Conservation (phyloP, 768 basidiomycete genomes). For the Clavulina sp. region DNA sequence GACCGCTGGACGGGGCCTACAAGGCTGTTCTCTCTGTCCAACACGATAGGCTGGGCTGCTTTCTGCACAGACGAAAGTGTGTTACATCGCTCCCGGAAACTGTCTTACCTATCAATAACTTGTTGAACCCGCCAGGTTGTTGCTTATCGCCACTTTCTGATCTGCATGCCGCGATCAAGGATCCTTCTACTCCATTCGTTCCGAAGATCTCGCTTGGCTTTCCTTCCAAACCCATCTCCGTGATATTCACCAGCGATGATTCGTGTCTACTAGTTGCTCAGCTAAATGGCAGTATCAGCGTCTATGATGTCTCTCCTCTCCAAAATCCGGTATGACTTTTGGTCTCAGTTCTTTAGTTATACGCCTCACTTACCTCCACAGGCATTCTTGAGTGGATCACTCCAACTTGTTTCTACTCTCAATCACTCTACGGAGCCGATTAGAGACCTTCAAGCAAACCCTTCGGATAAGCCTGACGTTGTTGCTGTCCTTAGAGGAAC, state of each 20-base stretch:
- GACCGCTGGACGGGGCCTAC: constrained; percentile 9
- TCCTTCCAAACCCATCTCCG: neutral
- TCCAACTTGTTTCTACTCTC: constrained; percentile 3
- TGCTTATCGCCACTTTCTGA: constrained; percentile 2
- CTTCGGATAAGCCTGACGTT: constrained; percentile 4
- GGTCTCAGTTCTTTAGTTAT: neutral
- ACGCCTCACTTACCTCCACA: neutral
- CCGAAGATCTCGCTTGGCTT: neutral
- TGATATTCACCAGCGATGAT: constrained; percentile 8
- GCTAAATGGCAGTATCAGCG: constrained; percentile 4
- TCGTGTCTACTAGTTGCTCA: constrained; percentile 6
- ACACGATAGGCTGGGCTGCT: constrained; percentile 9
- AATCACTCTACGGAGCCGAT: constrained; percentile 7
- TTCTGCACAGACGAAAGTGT: constrained; percentile 6
- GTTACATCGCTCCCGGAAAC: neutral
- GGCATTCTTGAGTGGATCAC: neutral
- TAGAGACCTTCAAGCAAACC: constrained; percentile 8
- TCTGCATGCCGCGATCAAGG: constrained; percentile 3
- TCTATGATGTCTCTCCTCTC: neutral
- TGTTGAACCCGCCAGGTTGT: constrained; percentile 3
- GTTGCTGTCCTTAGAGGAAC: constrained; percentile 5
- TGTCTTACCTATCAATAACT: neutral
- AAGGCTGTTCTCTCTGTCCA: constrained; percentile 8
- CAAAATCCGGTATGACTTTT: neutral
- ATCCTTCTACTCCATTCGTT: neutral